These are phyloP conservation scores for Helicostylum pulchrum DNA, from an alignment of 192 early-diverging fungal species.

Conservation along the genomic window DNA sequence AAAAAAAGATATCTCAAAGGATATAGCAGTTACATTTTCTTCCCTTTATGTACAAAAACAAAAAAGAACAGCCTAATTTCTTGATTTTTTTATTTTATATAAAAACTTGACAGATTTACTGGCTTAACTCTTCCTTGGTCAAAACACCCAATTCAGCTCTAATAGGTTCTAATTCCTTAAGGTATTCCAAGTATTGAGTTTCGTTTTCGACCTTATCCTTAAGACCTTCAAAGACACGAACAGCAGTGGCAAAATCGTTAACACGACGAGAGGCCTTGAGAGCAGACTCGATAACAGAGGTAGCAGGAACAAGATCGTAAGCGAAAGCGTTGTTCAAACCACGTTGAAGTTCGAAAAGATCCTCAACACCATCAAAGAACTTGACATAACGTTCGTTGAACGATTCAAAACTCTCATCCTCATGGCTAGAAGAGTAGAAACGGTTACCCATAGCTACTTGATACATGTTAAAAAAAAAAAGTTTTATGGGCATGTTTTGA, in stretches of 20 bases:
- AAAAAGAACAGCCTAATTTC: too few species aligned
- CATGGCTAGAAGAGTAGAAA: slow-evolving; percentile 64
- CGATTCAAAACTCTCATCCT: slow-evolving; percentile 74
- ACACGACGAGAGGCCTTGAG: slow-evolving; percentile 88
- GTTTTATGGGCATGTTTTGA: neutral
- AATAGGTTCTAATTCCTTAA: slow-evolving; percentile 83
- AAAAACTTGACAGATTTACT: neutral
- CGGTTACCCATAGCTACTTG: slow-evolving; percentile 42
- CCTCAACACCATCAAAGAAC: slow-evolving; percentile 84
- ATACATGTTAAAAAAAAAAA: neutral
- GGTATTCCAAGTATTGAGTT: slow-evolving; percentile 86
- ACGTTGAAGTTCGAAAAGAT: slow-evolving; percentile 96
- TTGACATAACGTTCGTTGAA: slow-evolving; percentile 76
- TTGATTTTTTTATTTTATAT: too few species aligned
- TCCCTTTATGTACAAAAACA: too few species aligned
- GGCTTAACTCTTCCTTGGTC: slow-evolving; percentile 87
- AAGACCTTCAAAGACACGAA: slow-evolving; percentile 92
- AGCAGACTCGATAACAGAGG: slow-evolving; percentile 84
- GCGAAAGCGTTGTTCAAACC: slow-evolving; percentile 97
- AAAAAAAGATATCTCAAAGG: too few species aligned
- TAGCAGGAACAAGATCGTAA: slow-evolving; percentile 91
- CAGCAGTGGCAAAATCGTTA: slow-evolving; percentile 91
- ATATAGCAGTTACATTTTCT: too few species aligned
- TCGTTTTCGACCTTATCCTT: slow-evolving; percentile 86
- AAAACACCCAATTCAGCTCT: slow-evolving; percentile 84